Base-by-base conservation (phyloP, 176 grass and related monocot genomes). In the Cocos nucifera region DNA sequence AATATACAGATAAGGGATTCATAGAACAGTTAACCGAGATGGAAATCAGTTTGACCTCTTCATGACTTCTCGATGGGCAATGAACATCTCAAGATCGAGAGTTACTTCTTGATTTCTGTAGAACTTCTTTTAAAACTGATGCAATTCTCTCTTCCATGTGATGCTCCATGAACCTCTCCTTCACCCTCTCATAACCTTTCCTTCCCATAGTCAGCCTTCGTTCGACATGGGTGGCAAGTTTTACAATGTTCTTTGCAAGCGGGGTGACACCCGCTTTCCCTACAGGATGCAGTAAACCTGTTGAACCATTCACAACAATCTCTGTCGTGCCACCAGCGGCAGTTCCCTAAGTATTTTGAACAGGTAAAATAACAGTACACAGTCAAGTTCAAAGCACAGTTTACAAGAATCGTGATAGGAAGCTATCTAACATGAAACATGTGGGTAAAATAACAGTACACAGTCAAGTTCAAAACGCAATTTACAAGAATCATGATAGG, bases 301-400 rank as follows among this genome's bases (percentile, higher is more conserved):
- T 98, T 20, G 79, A 83, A 52, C 84, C 84, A 25, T 97, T 75
- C 54, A 92, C 20, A 16, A 92, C 73, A 23, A 97, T 92, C 55
- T 97, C 93, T 9, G 73, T 88, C 51, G 93, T 98, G 54, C 93
- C 93, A 61, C 93, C 93, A 1, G 93, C 87, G 16, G 87, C 81
- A 15, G 93, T 92, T 48, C 87, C 93, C 87, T 92, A 73, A 61
- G 61, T 44, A 14, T 44, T 44, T 44, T 44, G 35, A 44, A 44
- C 35, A 44, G 0, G 35, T 14, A 14, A 12, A 12, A 44, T 14
- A 44, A 44, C 10, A 12, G 1, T 14, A 44, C 35, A 44, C 4
- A 44, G 35, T 44, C 35, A 44, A 44, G 35, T 44, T 44, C 35
- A 0, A 44, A 44, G 3, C 35, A 12, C 35, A 14, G 12, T 44